Conservation (phyloP, 1,139 yeast genomes). For the Geotrichum histeridarum region DNA sequence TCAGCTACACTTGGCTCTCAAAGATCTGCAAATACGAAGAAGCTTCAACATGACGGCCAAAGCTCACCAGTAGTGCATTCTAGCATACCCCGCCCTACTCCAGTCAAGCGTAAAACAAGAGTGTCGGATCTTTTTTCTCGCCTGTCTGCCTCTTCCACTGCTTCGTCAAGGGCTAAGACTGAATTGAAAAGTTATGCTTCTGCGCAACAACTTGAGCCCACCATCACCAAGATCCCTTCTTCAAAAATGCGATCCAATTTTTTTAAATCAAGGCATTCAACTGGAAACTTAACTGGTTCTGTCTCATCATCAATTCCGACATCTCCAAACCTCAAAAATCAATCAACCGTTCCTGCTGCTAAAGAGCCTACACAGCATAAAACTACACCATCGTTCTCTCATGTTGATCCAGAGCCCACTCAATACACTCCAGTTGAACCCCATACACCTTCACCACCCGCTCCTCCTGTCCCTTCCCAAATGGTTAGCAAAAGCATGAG, state of each 20-base stretch:
- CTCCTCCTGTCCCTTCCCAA: slow-evolving; percentile 22
- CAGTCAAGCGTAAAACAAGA: slow-evolving; percentile 15
- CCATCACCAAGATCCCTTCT: neutral
- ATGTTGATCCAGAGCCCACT: slow-evolving; percentile 1
- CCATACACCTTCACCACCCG: slow-evolving; percentile 18
- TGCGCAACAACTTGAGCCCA: neutral
- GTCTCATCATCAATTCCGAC: slow-evolving; percentile 3
- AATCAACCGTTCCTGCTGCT: neutral
- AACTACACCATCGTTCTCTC: no score
- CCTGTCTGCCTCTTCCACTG: slow-evolving; percentile 29
- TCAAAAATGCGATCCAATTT: neutral
- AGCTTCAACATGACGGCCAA: neutral
- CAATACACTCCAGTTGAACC: slow-evolving; percentile 25
- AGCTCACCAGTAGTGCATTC: neutral
- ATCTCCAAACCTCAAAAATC: neutral
- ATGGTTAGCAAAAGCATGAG: slow-evolving; percentile 16
- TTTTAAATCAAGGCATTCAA: slow-evolving; percentile 3
- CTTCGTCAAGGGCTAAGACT: slow-evolving; percentile 30
- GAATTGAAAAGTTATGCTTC: neutral
- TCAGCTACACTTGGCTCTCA: neutral
- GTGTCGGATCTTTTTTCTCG: slow-evolving; percentile 31
- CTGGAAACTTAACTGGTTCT: slow-evolving; percentile 1
- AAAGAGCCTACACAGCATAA: neutral
- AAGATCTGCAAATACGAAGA: neutral
- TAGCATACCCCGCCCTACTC: slow-evolving; percentile 9